Base-by-base conservation (phyloP, 495 filamentous ascomycete species). In the Penicillium herquei region DNA sequence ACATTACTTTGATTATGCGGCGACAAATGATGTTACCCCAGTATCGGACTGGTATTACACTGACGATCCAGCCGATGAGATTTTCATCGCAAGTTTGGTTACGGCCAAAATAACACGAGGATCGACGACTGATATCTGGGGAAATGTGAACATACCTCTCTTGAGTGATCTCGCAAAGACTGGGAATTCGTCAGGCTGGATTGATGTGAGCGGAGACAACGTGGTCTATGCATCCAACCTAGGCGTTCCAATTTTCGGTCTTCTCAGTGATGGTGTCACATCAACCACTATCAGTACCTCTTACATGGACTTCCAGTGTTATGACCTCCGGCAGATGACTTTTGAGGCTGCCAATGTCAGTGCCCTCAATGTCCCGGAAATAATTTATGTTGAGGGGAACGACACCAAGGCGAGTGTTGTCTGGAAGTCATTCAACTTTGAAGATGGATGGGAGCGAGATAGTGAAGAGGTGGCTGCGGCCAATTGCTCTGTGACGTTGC, bases 371-470 rank as follows among this genome's bases (percentile, higher is more conserved):
- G 18, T 47, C 13, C 17, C 26, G 10, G 9, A 32, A n/a, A 26
- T 47, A 6, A 47, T 9, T 31, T 47, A 47, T 31, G 44, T 47
- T 1, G 26, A 47, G 9, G 44, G n/a, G 3, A 47, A n/a, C 13
- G 9, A 13, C 9, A 32, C 18, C 1, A 3, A n/a, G 3, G 18
- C 44, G 6, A 14, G 9, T 10, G 44, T 47, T 9, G 26, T 9
- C 18, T 47, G 44, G 44, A 47, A 26, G 13, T 47, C 44, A n/a
- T 47, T 47, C 12, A 30, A 30, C 18, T 47, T 47, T 32, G 17
- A 7, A 21, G 10, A 47, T 6, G 44, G 44, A 7, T 30, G 17
- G 44, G 44, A 30, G 9, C 10, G 26, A n/a, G 17, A 26, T 9
- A 47, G 26, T 2, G n/a, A 7, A 10, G 16, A 47, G 9, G 16